Base-by-base conservation (phyloP, 768 basidiomycete species). In the Phaeotremella skinneri region DNA sequence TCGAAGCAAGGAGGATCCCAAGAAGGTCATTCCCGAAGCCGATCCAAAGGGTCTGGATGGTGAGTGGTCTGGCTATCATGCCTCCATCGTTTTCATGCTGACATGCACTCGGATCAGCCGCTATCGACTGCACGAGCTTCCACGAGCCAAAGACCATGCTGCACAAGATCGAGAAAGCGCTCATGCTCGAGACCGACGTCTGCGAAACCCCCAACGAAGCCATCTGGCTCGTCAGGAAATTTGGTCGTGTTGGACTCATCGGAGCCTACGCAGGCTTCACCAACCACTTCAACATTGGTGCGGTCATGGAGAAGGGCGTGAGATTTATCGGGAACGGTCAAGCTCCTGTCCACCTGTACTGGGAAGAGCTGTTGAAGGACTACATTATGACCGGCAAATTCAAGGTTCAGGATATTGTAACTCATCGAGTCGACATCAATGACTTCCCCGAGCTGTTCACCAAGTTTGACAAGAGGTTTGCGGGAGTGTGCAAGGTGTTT, bases 271-370 rank as follows among this genome's bases (percentile, higher is more conserved):
- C 83, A 4, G 86, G 84, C 0, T 85, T 80, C 75, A 83, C 85
- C 21, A 87, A 88, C 73, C 82, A 75, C 63, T 69, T 72, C 61
- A 69, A 69, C 61, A 73, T 89, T 52, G 87, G 87, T 6, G 84
- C 87, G 0, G 67, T 89, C 29, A 89, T 89, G 87, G 86, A 89
- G 79, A 86, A 86, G 74, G 87, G 87, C 7, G 77, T 87, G 17
- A 78, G 85, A 61, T 79, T 88, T 51, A 86, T 87, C 65, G 87
- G 86, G 5, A 86, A 86, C 62, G 86, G 86, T 0, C 87, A 89
- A 50, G 86, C 86, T 0, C 87, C 87, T 2, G 85, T 87, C 1
- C 87, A 87, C 68, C 80, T 81, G 49, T 88, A 86, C 77, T 88
- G 87, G 87, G 78, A 86, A 56, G 84, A 87, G 63, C 82, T 89